These are phyloP conservation scores for Anisodus tanguticus DNA, from an alignment of 257 asterid genomes.

Conservation along the genomic window DNA sequence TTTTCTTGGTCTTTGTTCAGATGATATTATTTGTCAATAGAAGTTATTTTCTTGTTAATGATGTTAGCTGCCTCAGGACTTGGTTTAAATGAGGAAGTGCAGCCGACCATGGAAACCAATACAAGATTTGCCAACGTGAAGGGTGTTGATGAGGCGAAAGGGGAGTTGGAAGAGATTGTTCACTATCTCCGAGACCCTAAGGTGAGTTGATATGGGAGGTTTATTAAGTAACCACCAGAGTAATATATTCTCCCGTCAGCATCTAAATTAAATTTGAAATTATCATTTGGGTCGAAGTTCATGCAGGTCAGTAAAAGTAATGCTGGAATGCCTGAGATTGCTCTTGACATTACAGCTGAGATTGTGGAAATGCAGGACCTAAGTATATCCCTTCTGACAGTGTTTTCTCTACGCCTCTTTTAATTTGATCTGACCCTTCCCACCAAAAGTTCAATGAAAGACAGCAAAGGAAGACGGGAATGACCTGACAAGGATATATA, in stretches of 20 bases:
- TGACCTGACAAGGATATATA: conserved; percentile 12
- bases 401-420: not conserved
- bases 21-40: conserved; percentile 22
- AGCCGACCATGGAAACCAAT: conserved; percentile 77
- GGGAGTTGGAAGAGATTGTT: conserved; percentile 94
- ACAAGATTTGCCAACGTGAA: conserved; percentile 90
- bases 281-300: not conserved
- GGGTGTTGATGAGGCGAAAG: conserved; percentile 98
- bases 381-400: not conserved
- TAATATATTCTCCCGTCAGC: not conserved
- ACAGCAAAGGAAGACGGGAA: not conserved
- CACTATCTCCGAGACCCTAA: conserved; percentile 98
- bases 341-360: not conserved
- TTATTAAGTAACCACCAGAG: not conserved
- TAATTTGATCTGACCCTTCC: conserved; percentile 1
- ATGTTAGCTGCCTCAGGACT: conserved; percentile 56
- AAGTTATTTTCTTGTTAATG: conserved; percentile 23
- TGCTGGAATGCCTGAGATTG: conserved; percentile 16
- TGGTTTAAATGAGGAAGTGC: conserved; percentile 90
- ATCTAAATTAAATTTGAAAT: not conserved
- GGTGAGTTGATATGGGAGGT: conserved; percentile 47
- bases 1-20: not conserved
- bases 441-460: conserved; percentile 11
- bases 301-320: not conserved
- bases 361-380: not conserved